phyloP scores from a whole-genome alignment of 441 rosid species.

The Croton setiger region DNA sequence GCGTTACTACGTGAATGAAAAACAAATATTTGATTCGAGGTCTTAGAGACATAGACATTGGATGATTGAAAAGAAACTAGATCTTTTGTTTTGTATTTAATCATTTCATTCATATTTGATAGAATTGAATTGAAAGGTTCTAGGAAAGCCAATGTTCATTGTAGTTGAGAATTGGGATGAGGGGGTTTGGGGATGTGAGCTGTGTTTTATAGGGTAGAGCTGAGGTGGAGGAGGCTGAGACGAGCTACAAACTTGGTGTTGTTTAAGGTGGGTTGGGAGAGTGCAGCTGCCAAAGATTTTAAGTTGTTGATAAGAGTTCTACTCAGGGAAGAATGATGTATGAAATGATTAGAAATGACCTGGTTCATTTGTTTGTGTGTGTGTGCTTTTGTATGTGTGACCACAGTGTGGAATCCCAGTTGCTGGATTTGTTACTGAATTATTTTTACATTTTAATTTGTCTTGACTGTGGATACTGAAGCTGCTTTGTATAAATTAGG shows the following conservation, averaged over 20 bases:
- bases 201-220: background rate
- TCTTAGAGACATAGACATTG: background rate
- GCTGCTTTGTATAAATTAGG: conserved; percentile 42
- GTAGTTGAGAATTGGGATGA: background rate
- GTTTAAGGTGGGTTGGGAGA: background rate
- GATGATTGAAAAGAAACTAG: background rate
- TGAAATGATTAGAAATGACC: background rate
- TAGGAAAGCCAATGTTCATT: no score
- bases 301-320: background rate
- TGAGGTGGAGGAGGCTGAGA: background rate
- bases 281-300: background rate
- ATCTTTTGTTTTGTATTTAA: background rate
- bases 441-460: background rate
- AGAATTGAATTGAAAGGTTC: background rate
- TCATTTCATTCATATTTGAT: background rate
- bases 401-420: background rate
- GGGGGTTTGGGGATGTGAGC: background rate
- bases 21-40: background rate
- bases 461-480: conserved; percentile 19
- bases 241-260: background rate
- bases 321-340: background rate
- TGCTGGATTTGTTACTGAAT: background rate
- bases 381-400: background rate
- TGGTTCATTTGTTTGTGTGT: background rate
- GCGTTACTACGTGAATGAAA: background rate